phyloP scores from a whole-genome alignment of 2,329 filamentous ascomycete genomes.

The Aureobasidium leucospermi region DNA sequence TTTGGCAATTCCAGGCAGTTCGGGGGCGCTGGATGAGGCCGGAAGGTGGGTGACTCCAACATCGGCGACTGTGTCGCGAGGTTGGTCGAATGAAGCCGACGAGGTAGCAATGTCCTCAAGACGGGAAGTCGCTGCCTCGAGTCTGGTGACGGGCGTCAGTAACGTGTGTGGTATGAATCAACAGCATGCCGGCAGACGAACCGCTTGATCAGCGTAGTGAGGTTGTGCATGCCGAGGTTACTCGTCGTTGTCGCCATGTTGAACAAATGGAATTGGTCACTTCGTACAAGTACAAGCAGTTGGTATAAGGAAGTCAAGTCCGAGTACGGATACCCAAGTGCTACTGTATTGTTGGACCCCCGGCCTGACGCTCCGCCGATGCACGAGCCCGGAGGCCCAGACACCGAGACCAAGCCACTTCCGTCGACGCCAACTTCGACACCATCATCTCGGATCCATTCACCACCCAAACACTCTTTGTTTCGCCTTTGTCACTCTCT shows the following conservation, averaged over 20 bases:
- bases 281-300: neutral
- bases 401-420: conserved; percentile 7
- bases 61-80: conserved; percentile 22
- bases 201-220: conserved; percentile 98
- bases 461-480: neutral
- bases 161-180: conserved; percentile 14
- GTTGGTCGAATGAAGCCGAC: conserved; percentile 47
- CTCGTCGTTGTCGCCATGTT: conserved; percentile 15
- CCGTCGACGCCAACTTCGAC: neutral
- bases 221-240: conserved; percentile 73
- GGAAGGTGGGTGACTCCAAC: conserved; percentile 17
- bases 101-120: conserved; percentile 92
- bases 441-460: neutral
- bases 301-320: neutral
- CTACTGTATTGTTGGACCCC: neutral
- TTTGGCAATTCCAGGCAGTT: conserved; percentile 20
- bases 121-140: conserved; percentile 92
- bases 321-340: neutral
- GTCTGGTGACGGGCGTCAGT: conserved; percentile 55
- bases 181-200: conserved; percentile 40
- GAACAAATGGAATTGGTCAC: neutral
- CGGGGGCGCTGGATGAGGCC: conserved; percentile 28
- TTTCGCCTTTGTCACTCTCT: neutral
- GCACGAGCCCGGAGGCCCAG: neutral
- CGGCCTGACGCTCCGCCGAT: conserved; percentile 1